Evolutionary conservation across 225 moss, liverwort and hornwort genomes (phyloP), one percentile per base, ranked within the genome.

Genomic region (Polytrichum formosum): DNA sequence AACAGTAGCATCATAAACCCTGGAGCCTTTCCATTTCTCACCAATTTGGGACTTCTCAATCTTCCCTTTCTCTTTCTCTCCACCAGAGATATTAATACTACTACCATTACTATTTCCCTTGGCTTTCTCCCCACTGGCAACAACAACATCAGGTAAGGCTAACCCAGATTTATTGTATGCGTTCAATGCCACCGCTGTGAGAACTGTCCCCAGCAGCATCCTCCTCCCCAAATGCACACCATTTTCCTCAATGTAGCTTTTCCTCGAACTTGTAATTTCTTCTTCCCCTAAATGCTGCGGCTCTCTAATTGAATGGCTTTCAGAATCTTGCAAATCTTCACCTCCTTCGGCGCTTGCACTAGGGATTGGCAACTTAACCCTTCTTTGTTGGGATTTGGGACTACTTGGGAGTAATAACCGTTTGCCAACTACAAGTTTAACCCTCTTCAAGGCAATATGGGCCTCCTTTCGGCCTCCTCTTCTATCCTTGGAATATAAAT

Each of bases 1-100:
- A 33, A 82, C 93, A 7, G 88, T 82, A 18, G 86, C 93, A 75
- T 97, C 93, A 53, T 97, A 97, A 19, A 97, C 87, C 70, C 96
- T 81, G 30, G 90, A 93, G 29, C 81, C 73, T 20, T 67, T 87
- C 83, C 76, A 78, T n/a, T 74, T 73, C 58, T 82, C 82, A 10
- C 61, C 84, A 20, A 25, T 26, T 31, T 73, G 78, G 19, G 56
- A 6, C 27, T 61, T 66, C 10, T 31, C 77, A 60, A 25, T 22
- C 55, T 73, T 70, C 4, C 63, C 46, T 64, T 71, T 66, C 55
- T 54, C 71, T 28, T 55, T 67, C 54, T 64, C 67, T 33, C 30
- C 65, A 5, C 56, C n/a, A 46, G 46, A 46, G 13, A 46, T 4
- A 13, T 16, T 46, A 46, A 46, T 46, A 5, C 60, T 53, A 54